Evolutionary conservation across 768 basidiomycete genomes (phyloP).

Genomic region (Rossbeevera mucosa): DNA sequence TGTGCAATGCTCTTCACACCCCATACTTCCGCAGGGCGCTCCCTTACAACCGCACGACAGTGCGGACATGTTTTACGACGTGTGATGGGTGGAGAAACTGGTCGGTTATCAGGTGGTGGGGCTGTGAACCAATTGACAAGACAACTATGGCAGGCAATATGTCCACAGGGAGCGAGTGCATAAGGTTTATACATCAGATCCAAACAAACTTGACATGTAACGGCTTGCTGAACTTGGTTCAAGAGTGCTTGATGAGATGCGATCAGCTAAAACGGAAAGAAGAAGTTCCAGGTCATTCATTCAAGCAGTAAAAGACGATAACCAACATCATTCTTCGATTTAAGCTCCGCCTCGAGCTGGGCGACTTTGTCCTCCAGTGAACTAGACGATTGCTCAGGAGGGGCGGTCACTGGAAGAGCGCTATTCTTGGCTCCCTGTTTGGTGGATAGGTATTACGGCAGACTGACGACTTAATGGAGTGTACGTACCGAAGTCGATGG

Average conservation of each 20-base stretch:
- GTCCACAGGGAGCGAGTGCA: slow-evolving; percentile 72
- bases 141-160: slow-evolving; percentile 65
- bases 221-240: slow-evolving; percentile 52
- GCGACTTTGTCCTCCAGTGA: slow-evolving; percentile 28
- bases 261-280: slow-evolving; percentile 37
- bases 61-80: slow-evolving; percentile 43
- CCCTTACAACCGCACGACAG: slow-evolving; percentile 40
- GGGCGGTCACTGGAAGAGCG: not conserved
- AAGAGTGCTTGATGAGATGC: slow-evolving; percentile 50
- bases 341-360: slow-evolving; percentile 43
- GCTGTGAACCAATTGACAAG: slow-evolving; percentile 75
- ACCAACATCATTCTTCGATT: slow-evolving; percentile 38
- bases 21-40: slow-evolving; percentile 47
- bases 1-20: slow-evolving; percentile 44
- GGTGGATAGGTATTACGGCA: slow-evolving; percentile 5
- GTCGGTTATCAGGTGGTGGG: slow-evolving; percentile 28
- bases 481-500: slow-evolving; percentile 19
- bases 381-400: not conserved
- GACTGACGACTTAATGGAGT: not conserved
- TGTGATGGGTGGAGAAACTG: slow-evolving; percentile 23
- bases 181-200: slow-evolving; percentile 71
- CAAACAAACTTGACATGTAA: slow-evolving; percentile 77
- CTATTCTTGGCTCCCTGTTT: slow-evolving; percentile 7
- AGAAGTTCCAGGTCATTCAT: slow-evolving; percentile 1
- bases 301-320: not conserved